Evolutionary conservation across 2,329 filamentous ascomycete genomes (phyloP).

Genomic region (Alternaria triticimaculans): DNA sequence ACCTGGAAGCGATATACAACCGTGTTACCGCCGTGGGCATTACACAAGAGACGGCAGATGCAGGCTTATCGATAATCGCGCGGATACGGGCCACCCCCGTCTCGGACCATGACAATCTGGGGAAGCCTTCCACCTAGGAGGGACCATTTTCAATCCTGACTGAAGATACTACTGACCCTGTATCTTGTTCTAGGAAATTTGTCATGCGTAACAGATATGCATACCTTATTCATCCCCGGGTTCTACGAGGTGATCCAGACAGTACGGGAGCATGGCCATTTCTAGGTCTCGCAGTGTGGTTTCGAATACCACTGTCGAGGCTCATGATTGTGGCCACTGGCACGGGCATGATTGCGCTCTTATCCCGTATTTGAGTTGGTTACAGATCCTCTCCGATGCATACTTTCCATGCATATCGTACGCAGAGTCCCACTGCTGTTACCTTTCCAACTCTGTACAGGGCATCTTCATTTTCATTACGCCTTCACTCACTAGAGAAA

Average conservation of each 20-base stretch:
- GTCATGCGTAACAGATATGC: neutral
- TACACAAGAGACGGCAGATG: constrained; percentile 9
- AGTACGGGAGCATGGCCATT: neutral
- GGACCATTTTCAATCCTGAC: neutral
- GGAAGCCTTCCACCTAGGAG: neutral
- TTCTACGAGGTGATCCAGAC: neutral
- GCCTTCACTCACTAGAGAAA: neutral
- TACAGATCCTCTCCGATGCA: neutral
- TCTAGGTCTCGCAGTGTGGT: neutral
- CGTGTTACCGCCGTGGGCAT: neutral
- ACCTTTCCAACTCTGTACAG: neutral
- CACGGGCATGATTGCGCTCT: neutral
- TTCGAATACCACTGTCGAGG: neutral
- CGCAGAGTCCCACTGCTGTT: neutral
- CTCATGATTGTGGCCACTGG: neutral
- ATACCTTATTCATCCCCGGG: neutral
- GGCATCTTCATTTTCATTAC: neutral
- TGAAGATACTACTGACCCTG: neutral
- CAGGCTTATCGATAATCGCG: constrained; percentile 20
- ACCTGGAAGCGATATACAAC: neutral
- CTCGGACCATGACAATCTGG: constrained; percentile 4
- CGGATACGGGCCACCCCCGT: constrained; percentile 3
- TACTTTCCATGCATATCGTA: neutral
- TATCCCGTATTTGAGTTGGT: neutral
- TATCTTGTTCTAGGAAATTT: neutral